Evolutionary conservation across 2,329 filamentous ascomycete species (phyloP).

Genomic region (Scleromitrula shiraiana): DNA sequence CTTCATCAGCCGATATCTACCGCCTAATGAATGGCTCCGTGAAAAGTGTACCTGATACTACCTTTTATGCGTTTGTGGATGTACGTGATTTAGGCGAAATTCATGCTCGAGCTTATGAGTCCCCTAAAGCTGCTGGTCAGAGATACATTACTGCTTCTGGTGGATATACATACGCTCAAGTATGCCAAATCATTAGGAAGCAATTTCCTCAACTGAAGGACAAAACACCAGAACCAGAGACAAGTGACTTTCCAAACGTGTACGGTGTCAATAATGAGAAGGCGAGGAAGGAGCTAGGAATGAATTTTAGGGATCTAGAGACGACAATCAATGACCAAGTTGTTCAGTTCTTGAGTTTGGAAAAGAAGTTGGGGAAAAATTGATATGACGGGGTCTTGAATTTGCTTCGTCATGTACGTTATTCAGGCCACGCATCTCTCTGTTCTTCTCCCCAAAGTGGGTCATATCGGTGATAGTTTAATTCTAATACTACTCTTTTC

Average conservation of each 20-base stretch:
- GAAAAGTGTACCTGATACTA: conserved; percentile 46
- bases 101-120: conserved; percentile 49
- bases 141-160: conserved; percentile 54
- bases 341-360: conserved; percentile 17
- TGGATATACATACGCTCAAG: conserved; percentile 50
- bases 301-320: conserved; percentile 19
- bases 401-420: too few relatives aligned
- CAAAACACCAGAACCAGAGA: conserved; percentile 34
- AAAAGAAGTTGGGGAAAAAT: conserved; percentile 14
- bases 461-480: too few relatives aligned
- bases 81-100: conserved; percentile 52
- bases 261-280: conserved; percentile 22
- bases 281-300: conserved; percentile 18
- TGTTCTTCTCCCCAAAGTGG: too few relatives aligned
- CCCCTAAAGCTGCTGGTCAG: conserved; percentile 47
- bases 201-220: conserved; percentile 44
- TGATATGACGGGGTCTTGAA: background rate
- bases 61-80: conserved; percentile 43
- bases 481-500: too few relatives aligned
- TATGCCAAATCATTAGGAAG: conserved; percentile 46
- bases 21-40: conserved; percentile 52
- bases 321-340: conserved; percentile 21
- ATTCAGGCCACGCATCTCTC: too few relatives aligned
- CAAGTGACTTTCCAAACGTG: conserved; percentile 12
- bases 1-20: conserved; percentile 61